These are phyloP conservation scores for Solanum etuberosum DNA, from an alignment of 257 asterid species.

Conservation along the genomic window DNA sequence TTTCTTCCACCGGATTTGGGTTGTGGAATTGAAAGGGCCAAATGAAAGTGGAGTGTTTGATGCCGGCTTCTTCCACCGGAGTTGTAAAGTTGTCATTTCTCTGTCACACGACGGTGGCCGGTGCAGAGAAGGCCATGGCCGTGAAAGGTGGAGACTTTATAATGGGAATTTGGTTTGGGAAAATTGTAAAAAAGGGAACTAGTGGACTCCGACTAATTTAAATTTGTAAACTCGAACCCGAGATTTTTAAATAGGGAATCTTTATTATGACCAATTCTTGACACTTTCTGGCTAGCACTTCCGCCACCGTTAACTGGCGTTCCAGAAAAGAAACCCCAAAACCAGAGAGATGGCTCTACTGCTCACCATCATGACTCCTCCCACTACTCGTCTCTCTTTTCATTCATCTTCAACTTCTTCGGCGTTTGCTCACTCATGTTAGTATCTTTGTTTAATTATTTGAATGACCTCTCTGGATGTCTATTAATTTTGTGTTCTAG, in stretches of 20 bases:
- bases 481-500: background rate
- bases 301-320: background rate
- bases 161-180: background rate
- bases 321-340: background rate
- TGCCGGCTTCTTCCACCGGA: background rate
- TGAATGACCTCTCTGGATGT: background rate
- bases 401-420: background rate
- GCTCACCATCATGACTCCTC: background rate
- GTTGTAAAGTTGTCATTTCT: slow-evolving; percentile 34
- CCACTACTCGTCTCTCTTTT: background rate
- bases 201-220: too few species aligned
- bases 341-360: background rate
- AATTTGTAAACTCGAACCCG: background rate
- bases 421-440: background rate
- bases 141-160: background rate
- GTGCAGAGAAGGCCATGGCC: background rate
- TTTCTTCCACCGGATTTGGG: slow-evolving; percentile 67
- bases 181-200: too few species aligned
- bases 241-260: too few species aligned
- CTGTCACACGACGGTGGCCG: background rate
- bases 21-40: slow-evolving; percentile 48
- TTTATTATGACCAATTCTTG: background rate
- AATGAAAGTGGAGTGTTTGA: slow-evolving; percentile 2
- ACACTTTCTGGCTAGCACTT: background rate
- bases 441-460: background rate